phyloP scores from a whole-genome alignment of 2,329 filamentous ascomycete species.

The Monilinia polystroma region DNA sequence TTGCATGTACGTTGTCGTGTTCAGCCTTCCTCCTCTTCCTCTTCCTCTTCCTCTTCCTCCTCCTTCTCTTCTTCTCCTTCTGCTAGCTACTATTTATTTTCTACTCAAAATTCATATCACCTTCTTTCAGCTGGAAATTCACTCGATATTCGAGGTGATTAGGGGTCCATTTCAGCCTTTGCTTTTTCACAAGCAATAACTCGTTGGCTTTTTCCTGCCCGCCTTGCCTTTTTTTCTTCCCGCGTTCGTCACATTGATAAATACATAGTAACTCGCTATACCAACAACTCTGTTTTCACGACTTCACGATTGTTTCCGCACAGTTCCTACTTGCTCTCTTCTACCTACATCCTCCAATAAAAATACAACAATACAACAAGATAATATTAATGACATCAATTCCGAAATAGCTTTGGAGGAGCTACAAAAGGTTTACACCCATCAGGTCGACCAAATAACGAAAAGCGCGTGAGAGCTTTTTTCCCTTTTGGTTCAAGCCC shows the following conservation, averaged over 20 bases:
- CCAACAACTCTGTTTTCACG: conserved; percentile 6
- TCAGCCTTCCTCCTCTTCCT: neutral
- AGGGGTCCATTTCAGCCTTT: conserved; percentile 11
- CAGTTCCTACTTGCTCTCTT: conserved; percentile 15
- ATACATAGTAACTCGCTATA: neutral
- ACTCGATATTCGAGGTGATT: conserved; percentile 10
- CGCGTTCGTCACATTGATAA: conserved; percentile 4
- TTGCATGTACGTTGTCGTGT: neutral
- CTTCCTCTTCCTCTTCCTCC: no score
- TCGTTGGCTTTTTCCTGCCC: conserved; percentile 1
- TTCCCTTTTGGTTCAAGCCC: neutral
- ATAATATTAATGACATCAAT: conserved; percentile 20
- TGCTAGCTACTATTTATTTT: neutral
- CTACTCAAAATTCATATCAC: neutral
- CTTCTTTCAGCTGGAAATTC: conserved; percentile 6
- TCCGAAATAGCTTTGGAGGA: conserved; percentile 8
- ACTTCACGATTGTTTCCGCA: conserved; percentile 12
- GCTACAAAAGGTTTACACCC: conserved; percentile 13
- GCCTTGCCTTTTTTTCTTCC: neutral
- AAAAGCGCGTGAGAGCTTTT: conserved; percentile 16
- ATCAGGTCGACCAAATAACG: conserved; percentile 24
- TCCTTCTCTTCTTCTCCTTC: neutral
- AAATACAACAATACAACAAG: conserved; percentile 2
- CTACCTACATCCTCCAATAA: neutral
- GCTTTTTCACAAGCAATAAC: neutral